Evolutionary conservation across 495 filamentous ascomycete species (phyloP).

Genomic region (Paragyromitra xinjiangensis): DNA sequence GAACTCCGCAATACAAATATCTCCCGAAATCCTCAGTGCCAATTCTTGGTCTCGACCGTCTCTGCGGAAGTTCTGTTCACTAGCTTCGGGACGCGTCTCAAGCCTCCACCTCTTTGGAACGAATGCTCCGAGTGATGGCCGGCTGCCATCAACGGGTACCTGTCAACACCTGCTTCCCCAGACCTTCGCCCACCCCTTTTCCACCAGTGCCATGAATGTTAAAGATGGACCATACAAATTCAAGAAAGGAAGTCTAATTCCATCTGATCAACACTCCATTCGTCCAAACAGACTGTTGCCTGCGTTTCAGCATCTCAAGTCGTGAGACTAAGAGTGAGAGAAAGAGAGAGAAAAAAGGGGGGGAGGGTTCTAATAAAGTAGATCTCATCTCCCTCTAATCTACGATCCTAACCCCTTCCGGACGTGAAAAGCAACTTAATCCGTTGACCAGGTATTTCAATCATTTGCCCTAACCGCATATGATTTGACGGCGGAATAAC

Average conservation of each 20-base stretch:
- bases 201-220: not conserved
- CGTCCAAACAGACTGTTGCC: not conserved
- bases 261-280: not conserved
- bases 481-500: conserved; percentile 28
- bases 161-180: conserved; percentile 2
- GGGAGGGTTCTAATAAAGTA: conserved; percentile 29
- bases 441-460: conserved; percentile 7
- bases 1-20: conserved; percentile 11
- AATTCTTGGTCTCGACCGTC: conserved; percentile 4
- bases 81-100: conserved; percentile 19
- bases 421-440: conserved; percentile 23
- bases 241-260: conserved; percentile 9
- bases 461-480: conserved; percentile 32
- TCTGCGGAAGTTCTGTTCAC: not conserved
- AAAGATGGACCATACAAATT: not conserved
- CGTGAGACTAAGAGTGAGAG: not conserved
- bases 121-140: conserved; percentile 12
- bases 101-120: conserved; percentile 9
- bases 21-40: not conserved
- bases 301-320: conserved; percentile 2
- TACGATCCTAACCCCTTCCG: conserved; percentile 10
- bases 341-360: conserved; percentile 5
- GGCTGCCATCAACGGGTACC: not conserved
- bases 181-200: not conserved
- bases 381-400: conserved; percentile 35